These are phyloP conservation scores for Byssochlamys sp. DNA, from an alignment of 2,329 filamentous ascomycete genomes.

Conservation along the genomic window DNA sequence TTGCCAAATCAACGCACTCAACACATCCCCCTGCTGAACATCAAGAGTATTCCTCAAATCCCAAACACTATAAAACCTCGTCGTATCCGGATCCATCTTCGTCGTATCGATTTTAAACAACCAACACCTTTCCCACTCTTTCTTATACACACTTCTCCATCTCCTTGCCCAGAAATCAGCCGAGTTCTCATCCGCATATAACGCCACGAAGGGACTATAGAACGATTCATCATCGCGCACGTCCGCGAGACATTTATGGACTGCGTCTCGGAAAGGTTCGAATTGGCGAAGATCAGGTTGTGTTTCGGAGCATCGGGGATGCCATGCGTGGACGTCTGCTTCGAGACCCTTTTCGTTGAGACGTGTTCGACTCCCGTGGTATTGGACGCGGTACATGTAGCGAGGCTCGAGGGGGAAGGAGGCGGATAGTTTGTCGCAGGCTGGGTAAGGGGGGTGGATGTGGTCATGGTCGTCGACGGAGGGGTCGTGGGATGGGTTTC, in stretches of 20 bases:
- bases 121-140: background rate
- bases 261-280: background rate
- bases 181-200: background rate
- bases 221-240: background rate
- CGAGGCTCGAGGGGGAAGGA: background rate
- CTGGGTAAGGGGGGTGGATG: background rate
- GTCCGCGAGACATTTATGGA: background rate
- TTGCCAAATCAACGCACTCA: background rate
- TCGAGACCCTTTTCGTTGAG: background rate
- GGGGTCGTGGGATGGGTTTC: background rate
- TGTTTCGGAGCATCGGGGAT: background rate
- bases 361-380: background rate
- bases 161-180: background rate
- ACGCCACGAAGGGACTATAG: background rate
- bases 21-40: background rate
- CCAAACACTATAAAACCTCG: background rate
- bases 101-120: background rate
- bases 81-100: background rate
- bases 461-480: background rate
- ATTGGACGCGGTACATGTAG: background rate
- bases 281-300: background rate
- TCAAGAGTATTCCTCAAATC: background rate
- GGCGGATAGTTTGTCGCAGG: background rate
- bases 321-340: background rate
- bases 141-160: background rate